Evolutionary conservation across 2,329 filamentous ascomycete species (phyloP), one percentile per base, ranked within the genome.

Genomic region (Aspergillus felis): DNA sequence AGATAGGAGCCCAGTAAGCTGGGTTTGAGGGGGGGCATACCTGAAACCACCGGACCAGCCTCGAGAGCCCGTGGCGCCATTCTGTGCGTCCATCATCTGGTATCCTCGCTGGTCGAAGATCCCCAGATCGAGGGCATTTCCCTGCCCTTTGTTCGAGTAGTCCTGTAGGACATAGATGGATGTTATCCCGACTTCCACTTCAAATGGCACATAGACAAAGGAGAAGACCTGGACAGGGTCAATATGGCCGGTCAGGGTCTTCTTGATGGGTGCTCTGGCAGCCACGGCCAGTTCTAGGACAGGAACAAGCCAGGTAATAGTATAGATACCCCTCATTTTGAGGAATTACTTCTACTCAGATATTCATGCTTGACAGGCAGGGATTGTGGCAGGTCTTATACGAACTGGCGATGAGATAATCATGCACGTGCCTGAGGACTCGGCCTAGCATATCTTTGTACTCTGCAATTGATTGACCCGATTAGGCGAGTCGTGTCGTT

Each of bases 201-300:
- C 32, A 7, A 38, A 38, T 17, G 32, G 32, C 57, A 38, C 64
- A 49, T 66, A 67, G 50, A 65, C 61, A 51, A 64, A 67, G 35
- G 59, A 59, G 46, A 64, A 58, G 38, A 66, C 56, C 46, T 65
- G 35, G 27, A 60, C 58, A 6, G 60, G 50, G 25, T 63, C 51
- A 25, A 50, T 55, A 14, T 55, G 53, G 1, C 52, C 52, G 2
- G 52, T 65, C 48, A 67, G 51, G 29, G 54, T 54, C 17, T 38
- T 47, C 57, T 57, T 60, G 53, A 61, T 55, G 20, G 58, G 32
- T 38, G 14, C 32, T 38, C 32, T 6, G 32, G 32, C 32, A 17
- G 32, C 32, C 5, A 5, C 3, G 14, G 32, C 32, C 32, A 38
- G 32, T 38, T 38, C 14, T 14, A 38, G 7, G 14, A 38, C 5